Conservation (phyloP, 768 basidiomycete genomes). For the Clitopilus passeckerianus region DNA sequence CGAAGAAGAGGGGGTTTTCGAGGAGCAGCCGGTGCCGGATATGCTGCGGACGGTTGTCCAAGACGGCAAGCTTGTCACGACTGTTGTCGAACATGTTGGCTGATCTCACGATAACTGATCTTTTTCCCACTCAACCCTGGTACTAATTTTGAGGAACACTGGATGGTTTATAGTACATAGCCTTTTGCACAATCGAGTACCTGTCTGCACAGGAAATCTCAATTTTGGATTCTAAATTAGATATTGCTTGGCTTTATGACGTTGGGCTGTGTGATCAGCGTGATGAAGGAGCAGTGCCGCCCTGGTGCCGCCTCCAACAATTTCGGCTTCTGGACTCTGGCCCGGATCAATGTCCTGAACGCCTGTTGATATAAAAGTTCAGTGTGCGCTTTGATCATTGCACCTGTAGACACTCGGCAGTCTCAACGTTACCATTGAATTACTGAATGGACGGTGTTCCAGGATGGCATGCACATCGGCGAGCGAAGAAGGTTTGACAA, state of each 20-base stretch:
- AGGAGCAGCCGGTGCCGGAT: slow-evolving; percentile 88
- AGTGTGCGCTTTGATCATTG: background rate
- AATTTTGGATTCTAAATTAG: background rate
- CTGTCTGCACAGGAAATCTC: background rate
- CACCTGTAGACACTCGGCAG: background rate
- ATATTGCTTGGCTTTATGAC: background rate
- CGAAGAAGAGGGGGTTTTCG: slow-evolving; percentile 89
- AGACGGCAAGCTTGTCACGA: slow-evolving; percentile 82
- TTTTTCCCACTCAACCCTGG: background rate
- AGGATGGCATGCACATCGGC: slow-evolving; percentile 71
- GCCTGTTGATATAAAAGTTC: background rate
- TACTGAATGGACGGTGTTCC: slow-evolving; percentile 46
- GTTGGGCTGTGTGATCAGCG: background rate
- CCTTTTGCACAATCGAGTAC: background rate
- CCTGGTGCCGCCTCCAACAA: background rate
- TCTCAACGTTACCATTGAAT: background rate
- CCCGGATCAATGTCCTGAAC: background rate
- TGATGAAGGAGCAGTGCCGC: background rate
- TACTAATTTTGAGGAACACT: background rate
- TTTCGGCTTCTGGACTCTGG: background rate
- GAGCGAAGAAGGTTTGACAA: slow-evolving; percentile 49
- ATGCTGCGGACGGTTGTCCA: slow-evolving; percentile 87
- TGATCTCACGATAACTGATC: slow-evolving; percentile 15
- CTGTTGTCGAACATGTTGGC: slow-evolving; percentile 81
- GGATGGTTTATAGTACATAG: background rate